Evolutionary conservation across 176 grass and related monocot genomes (phyloP).

Genomic region (Carex kokanica): DNA sequence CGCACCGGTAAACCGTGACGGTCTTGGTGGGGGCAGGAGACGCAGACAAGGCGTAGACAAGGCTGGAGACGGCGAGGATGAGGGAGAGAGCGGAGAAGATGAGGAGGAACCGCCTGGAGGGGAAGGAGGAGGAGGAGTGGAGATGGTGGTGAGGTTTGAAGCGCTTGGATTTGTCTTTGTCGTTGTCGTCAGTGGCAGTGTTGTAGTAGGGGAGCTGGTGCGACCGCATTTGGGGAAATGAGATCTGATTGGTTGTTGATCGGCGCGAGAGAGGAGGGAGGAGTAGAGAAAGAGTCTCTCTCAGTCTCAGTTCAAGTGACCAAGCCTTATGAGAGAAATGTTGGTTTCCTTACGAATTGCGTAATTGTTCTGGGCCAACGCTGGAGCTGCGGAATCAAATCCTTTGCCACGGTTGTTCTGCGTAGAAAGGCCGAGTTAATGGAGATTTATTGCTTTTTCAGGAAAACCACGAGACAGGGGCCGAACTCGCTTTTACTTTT

Average conservation of each 20-base stretch:
- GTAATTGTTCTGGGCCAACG: background rate
- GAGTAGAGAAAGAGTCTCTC: background rate
- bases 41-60: constrained; percentile 46
- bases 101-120: constrained; percentile 38
- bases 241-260: constrained; percentile 36
- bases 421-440: background rate
- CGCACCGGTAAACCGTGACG: constrained; percentile 56
- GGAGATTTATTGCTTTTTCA: background rate
- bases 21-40: constrained; percentile 30
- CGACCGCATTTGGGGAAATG: constrained; percentile 47
- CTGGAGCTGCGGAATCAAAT: background rate
- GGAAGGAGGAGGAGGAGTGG: constrained; percentile 2
- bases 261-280: background rate
- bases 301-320: background rate
- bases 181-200: constrained; percentile 37
- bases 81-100: constrained; percentile 56
- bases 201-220: constrained; percentile 45
- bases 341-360: background rate
- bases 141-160: constrained; percentile 25
- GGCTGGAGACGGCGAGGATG: constrained; percentile 40
- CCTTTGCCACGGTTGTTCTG: background rate
- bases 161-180: constrained; percentile 64
- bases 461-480: background rate
- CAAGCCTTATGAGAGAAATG: background rate
- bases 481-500: background rate